Base-by-base conservation (phyloP, 1,284 basidiomycete genomes). In the Puccinia triticina region DNA sequence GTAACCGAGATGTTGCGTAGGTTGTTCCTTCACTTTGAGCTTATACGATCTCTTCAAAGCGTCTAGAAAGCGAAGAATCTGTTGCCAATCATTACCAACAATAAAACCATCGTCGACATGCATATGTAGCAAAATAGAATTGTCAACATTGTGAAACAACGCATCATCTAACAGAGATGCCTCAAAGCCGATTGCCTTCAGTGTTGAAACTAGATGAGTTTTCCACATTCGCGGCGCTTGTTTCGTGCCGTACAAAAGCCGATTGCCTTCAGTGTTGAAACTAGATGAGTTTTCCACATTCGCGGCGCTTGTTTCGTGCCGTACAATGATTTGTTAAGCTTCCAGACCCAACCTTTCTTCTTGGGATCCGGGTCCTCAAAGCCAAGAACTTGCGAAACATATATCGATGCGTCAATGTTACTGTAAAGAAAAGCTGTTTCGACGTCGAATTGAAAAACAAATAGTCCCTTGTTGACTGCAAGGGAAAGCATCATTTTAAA, bases 361-460 rank as follows among this genome's bases (percentile, higher is more conserved):
- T 40, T 34, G 16, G 3, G 12, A 32, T 5, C 40, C 8, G 72
- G 72, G 3, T 50, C 12, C 46, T 77, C 74, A 61, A 59, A 77
- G 29, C 37, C 57, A 23, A n/a, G n/a, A 61, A 77, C 74, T 48
- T 77, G 57, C 18, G 55, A 46, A 23, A 64, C 57, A 32, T 64
- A 77, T 5, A 77, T 37, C 12, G 40, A 34, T 7, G 53, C 55
- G 40, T 77, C 23, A 11, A 77, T 77, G 11, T 77, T 50, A 12
- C 74, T 34, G 48, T 77, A 61, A 7, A 77, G 57, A 46, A 64
- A 77, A 26, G 74, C 53, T 2, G 55, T 77, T 43, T 61, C 57
- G 11, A 43, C 55, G 43, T 77, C 53, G 57, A 74, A 74, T 74
- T 74, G 72, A 74, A 29, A 74, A 8, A 74, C 72, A 18, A 4